Evolutionary conservation across 345 rosid species (phyloP).

Genomic region (Aquilaria malaccensis): DNA sequence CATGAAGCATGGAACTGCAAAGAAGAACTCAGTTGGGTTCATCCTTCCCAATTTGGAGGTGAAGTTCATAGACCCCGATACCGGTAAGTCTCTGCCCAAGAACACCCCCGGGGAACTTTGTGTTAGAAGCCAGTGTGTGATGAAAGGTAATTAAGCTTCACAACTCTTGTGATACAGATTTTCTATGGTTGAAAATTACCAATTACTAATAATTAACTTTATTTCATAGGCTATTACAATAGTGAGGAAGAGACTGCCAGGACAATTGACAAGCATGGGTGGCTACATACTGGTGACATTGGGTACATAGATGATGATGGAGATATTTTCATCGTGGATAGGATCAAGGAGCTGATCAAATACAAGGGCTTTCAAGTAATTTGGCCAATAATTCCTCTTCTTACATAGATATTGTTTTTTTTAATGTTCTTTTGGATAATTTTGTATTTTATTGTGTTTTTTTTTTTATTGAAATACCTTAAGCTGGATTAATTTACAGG

Average conservation of each 20-base stretch:
- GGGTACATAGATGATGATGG: slow-evolving; percentile 92
- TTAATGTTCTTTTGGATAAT: neutral
- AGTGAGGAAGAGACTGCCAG: slow-evolving; percentile 68
- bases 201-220: too few species aligned
- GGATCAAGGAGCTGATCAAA: slow-evolving; percentile 90
- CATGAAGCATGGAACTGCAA: slow-evolving; percentile 42
- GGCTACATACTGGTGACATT: slow-evolving; percentile 91
- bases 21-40: slow-evolving; percentile 85
- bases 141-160: slow-evolving; percentile 44
- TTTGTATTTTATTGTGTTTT: neutral
- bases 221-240: slow-evolving; percentile 50
- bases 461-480: neutral
- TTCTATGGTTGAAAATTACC: neutral
- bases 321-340: slow-evolving; percentile 83
- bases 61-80: slow-evolving; percentile 83
- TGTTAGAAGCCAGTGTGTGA: slow-evolving; percentile 86
- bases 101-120: slow-evolving; percentile 81
- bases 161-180: neutral
- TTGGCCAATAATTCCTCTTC: neutral
- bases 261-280: slow-evolving; percentile 72
- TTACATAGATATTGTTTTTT: neutral
- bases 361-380: slow-evolving; percentile 93
- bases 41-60: slow-evolving; percentile 80
- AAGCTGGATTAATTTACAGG: slow-evolving; percentile 27
- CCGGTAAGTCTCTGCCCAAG: slow-evolving; percentile 54